Percentiles rank a stretch among this genome's conserved stretches.
These are phyloP conservation scores for Cutaneotrichosporon spelunceum DNA, from an alignment of 1,284 basidiomycete genomes.

Conservation along the genomic window DNA sequence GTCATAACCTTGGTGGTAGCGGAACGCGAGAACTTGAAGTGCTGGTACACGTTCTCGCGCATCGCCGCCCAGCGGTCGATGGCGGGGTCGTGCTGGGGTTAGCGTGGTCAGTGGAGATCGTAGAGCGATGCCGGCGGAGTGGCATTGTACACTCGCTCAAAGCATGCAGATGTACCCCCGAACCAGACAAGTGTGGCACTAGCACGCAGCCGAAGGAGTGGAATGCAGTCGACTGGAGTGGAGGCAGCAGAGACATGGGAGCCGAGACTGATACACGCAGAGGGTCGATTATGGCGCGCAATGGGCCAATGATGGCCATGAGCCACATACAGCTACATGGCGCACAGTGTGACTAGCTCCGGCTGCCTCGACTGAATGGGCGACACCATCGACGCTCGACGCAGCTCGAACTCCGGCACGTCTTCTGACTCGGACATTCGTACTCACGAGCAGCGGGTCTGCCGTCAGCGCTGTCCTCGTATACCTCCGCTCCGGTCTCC, in stretches of 20 bases:
- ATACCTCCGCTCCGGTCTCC: neutral
- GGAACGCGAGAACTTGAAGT: slow-evolving; percentile 70
- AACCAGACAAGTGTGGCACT: too few relatives aligned
- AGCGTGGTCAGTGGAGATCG: neutral
- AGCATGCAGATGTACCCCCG: too few relatives aligned
- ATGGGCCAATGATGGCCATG: too few relatives aligned
- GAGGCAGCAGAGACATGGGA: too few relatives aligned
- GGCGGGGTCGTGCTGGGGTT: slow-evolving; percentile 65
- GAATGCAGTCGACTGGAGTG: too few relatives aligned
- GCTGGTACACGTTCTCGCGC: slow-evolving; percentile 74
- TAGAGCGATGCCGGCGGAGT: neutral
- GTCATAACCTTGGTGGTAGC: slow-evolving; percentile 51
- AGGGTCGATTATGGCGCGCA: too few relatives aligned
- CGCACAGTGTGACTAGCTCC: too few relatives aligned
- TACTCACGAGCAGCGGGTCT: slow-evolving; percentile 36
- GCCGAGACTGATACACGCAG: too few relatives aligned
- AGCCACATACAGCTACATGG: too few relatives aligned
- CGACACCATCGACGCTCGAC: neutral
- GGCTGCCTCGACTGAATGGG: too few relatives aligned
- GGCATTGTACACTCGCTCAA: too few relatives aligned
- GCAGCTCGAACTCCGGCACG: neutral
- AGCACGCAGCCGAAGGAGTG: too few relatives aligned
- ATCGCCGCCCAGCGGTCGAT: slow-evolving; percentile 74
- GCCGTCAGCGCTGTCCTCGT: slow-evolving; percentile 2
- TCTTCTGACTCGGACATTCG: neutral